Evolutionary conservation across 139 green algal species (phyloP).

Genomic region (Coccomyxa sp.): DNA sequence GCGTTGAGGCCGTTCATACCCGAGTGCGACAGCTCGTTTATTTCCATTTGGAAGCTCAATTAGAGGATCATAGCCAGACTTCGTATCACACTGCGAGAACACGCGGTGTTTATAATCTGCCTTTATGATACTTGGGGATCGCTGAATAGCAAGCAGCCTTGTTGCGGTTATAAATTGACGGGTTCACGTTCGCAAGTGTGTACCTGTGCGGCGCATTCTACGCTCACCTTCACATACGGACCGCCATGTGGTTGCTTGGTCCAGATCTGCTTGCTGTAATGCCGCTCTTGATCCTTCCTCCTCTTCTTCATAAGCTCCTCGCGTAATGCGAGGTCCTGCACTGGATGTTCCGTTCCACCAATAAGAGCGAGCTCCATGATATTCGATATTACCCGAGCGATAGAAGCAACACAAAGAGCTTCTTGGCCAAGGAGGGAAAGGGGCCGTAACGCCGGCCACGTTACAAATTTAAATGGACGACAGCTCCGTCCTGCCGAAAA

Average conservation of each 20-base stretch:
- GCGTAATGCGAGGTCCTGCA: too few relatives aligned
- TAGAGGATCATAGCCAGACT: conserved; percentile 27
- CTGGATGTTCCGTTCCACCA: too few relatives aligned
- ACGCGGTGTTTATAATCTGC: background rate
- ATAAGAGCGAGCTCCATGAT: too few relatives aligned
- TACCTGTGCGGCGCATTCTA: background rate
- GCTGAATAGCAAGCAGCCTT: too few relatives aligned
- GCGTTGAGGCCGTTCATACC: conserved; percentile 59
- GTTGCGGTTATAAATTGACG: background rate
- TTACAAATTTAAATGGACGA: too few relatives aligned
- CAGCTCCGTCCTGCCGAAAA: too few relatives aligned
- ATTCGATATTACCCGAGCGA: too few relatives aligned
- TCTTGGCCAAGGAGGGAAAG: too few relatives aligned
- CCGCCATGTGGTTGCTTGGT: conserved; percentile 77
- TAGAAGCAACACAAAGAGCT: too few relatives aligned
- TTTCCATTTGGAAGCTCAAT: conserved; percentile 32
- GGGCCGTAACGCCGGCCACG: too few relatives aligned
- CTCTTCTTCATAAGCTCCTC: conserved; percentile 15
- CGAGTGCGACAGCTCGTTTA: conserved; percentile 32
- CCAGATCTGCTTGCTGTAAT: conserved; percentile 64
- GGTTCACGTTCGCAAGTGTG: background rate
- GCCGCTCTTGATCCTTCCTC: conserved; percentile 30
- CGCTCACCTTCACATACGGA: conserved; percentile 58
- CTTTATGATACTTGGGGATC: background rate
- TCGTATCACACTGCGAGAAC: background rate